phyloP scores from a whole-genome alignment of 495 filamentous ascomycete species.

The Aspergillus leporis region DNA sequence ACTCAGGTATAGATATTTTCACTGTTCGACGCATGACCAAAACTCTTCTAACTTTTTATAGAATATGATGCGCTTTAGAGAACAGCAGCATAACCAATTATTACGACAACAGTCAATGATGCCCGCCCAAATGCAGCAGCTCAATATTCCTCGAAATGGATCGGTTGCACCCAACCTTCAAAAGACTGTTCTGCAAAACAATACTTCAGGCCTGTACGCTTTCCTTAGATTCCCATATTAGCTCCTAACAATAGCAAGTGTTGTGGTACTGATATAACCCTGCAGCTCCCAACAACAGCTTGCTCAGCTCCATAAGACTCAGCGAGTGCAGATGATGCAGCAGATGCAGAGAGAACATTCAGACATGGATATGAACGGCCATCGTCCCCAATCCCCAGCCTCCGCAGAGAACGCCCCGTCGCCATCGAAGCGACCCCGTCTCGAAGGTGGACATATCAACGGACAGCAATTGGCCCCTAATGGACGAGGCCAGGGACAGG shows the following conservation, averaged over 20 bases:
- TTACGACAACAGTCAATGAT: conserved; percentile 72
- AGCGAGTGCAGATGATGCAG: conserved; percentile 62
- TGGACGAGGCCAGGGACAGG: conserved; percentile 70
- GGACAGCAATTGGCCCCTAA: conserved; percentile 78
- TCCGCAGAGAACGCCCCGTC: conserved; percentile 87
- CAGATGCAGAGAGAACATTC: conserved; percentile 86
- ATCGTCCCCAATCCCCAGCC: conserved; percentile 77
- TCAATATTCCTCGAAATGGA: conserved; percentile 51
- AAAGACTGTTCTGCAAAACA: conserved; percentile 77
- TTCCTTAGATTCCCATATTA: conserved; percentile 3
- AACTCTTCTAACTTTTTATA: conserved; percentile 19
- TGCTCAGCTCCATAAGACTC: conserved; percentile 67
- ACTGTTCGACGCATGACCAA: conserved; percentile 8
- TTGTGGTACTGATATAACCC: conserved; percentile 19
- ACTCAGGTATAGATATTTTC: conserved; percentile 64
- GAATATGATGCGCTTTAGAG: conserved; percentile 44
- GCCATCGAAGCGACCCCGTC: conserved; percentile 85
- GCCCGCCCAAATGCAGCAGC: conserved; percentile 60
- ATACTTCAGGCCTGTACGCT: conserved; percentile 46
- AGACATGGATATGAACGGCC: conserved; percentile 82
- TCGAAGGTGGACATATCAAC: conserved; percentile 73
- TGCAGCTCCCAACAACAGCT: conserved; percentile 51
- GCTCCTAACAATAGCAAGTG: conserved; percentile 3
- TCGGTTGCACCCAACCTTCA: conserved; percentile 58
- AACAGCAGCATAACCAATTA: conserved; percentile 63